Conservation (phyloP, 1,284 basidiomycete species). For the Boletus smithii region DNA sequence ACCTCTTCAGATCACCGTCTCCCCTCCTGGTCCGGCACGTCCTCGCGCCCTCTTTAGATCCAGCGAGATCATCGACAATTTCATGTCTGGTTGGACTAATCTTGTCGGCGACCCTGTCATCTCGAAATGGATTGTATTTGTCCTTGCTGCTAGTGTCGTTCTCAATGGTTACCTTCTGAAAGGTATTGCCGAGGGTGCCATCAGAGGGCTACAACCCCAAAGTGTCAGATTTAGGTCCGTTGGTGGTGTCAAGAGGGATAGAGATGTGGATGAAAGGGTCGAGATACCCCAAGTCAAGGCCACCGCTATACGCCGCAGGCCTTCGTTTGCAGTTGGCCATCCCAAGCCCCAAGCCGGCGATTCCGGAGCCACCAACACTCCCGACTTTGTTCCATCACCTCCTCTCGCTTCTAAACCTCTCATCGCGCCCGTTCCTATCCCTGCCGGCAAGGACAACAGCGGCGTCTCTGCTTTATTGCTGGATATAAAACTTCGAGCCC, state of each 20-base stretch:
- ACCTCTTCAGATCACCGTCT: constrained; percentile 58
- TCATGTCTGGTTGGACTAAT: constrained; percentile 93
- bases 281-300: constrained; percentile 15
- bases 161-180: constrained; percentile 95
- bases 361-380: constrained; percentile 17
- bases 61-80: constrained; percentile 63
- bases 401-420: constrained; percentile 18
- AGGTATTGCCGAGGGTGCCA: constrained; percentile 55
- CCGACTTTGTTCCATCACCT: constrained; percentile 17
- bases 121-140: constrained; percentile 93
- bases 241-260: constrained; percentile 31
- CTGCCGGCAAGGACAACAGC: constrained; percentile 15
- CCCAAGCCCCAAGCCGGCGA: constrained; percentile 17
- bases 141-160: constrained; percentile 83
- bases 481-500: constrained; percentile 44
- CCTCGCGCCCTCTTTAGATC: constrained; percentile 28
- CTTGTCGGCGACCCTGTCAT: constrained; percentile 94
- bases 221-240: constrained; percentile 48
- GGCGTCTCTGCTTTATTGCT: constrained; percentile 45
- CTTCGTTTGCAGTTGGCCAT: constrained; percentile 29
- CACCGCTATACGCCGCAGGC: constrained; percentile 15
- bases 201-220: constrained; percentile 39
- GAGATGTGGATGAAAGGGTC: constrained; percentile 26
- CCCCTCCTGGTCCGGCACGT: constrained; percentile 34
- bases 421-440: constrained; percentile 27